phyloP scores from a whole-genome alignment of 2,329 filamentous ascomycete species.

The Didymella pomorum region DNA sequence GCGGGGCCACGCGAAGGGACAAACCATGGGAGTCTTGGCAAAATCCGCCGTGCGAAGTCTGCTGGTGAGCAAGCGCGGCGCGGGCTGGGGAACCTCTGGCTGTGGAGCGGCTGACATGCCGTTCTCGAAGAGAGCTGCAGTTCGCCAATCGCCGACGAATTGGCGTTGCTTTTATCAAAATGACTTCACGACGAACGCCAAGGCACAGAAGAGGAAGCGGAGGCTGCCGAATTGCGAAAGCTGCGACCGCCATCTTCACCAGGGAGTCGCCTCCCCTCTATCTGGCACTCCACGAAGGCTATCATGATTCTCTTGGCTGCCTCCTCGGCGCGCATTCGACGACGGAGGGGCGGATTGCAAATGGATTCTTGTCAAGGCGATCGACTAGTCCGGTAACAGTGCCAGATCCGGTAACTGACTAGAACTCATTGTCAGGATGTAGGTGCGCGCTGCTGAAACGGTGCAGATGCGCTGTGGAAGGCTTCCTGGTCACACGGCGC shows the following conservation, averaged over 20 bases:
- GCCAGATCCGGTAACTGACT: slow-evolving; percentile 19
- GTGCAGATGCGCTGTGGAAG: slow-evolving; percentile 8
- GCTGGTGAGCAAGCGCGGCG: slow-evolving; percentile 9
- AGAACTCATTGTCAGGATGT: slow-evolving; percentile 20
- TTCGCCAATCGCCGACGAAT: slow-evolving; percentile 18
- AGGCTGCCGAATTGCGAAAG: slow-evolving; percentile 17
- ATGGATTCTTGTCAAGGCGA: slow-evolving; percentile 32
- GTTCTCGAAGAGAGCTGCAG: slow-evolving; percentile 13
- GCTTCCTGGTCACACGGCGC: slow-evolving; percentile 14
- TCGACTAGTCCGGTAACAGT: slow-evolving; percentile 15
- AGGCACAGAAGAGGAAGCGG: slow-evolving; percentile 18
- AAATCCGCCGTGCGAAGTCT: slow-evolving; percentile 8
- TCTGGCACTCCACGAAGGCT: slow-evolving; percentile 14
- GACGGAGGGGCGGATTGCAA: slow-evolving; percentile 28
- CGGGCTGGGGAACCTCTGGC: slow-evolving; percentile 15
- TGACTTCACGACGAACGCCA: slow-evolving; percentile 11
- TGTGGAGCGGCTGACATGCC: slow-evolving; percentile 11
- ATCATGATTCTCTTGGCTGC: slow-evolving; percentile 19
- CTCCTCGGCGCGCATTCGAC: slow-evolving; percentile 8
- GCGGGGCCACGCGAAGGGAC: slow-evolving; percentile 21
- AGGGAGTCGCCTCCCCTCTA: slow-evolving; percentile 25
- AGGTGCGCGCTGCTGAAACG: slow-evolving; percentile 12
- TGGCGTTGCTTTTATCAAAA: slow-evolving; percentile 19
- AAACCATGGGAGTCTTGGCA: neutral
- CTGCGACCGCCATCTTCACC: slow-evolving; percentile 18